Base-by-base conservation (phyloP, 768 basidiomycete species). In the Termitomyces sp. region DNA sequence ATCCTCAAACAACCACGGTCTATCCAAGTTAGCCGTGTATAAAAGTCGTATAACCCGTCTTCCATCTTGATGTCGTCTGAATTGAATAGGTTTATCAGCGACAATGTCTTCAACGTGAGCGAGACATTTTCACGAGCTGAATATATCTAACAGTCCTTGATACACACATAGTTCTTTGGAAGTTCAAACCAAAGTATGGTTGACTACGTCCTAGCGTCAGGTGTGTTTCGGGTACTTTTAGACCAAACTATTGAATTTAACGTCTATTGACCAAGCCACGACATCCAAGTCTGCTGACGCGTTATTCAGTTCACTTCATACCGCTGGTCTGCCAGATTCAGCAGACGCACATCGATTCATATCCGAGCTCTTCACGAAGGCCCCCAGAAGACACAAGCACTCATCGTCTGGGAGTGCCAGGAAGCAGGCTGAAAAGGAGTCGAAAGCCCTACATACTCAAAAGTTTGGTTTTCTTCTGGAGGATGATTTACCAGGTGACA, bases 141-240 rank as follows among this genome's bases (percentile, higher is more conserved):
- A 53, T 5, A 3, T 12, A 15, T 51, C n/a, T 22, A 29, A n/a
- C 45, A 38, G 1, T 3, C 54, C 20, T 35, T 12, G 33, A 27
- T 56, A 13, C n/a, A n/a, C n/a, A n/a, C n/a, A n/a, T 61, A 92
- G 90, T 80, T 94, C 61, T 88, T 95, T 62, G 90, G 90, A 52
- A 80, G 91, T 43, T 85, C 94, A 20, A 90, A 96, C 71, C 78
- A 79, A 59, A 91, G 83, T 60, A 91, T 89, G 56, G 83, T 93
- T 61, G 88, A 93, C 74, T 97, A 86, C 68, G 87, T 97, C 33
- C 76, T 91, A 68, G 91, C 91, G 46, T 86, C 89, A 70, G 93
- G 91, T 88, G 59, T 38, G 79, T 67, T 27, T 46, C 27, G 7
- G 40, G 25, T 23, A 36, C 54, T 36, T 41, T 27, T 56, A 52